Conservation (phyloP, 257 asterid species). For the Solanum microdontum region DNA sequence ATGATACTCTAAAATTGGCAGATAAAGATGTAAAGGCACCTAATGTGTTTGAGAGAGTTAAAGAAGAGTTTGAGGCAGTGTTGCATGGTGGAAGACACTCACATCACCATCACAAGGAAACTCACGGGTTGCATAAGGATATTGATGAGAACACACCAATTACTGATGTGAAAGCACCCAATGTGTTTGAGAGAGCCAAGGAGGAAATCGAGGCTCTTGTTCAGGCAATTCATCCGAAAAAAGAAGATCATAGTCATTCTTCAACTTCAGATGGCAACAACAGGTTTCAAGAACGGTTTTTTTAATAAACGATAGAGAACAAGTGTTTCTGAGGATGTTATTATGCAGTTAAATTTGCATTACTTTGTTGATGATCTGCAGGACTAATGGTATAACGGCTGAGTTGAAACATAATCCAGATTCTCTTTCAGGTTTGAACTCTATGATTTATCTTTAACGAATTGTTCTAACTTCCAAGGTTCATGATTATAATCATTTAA, state of each 20-base stretch:
- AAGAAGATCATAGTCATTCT: slow-evolving; percentile 17
- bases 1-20: background rate
- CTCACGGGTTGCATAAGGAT: slow-evolving; percentile 57
- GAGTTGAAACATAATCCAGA: slow-evolving; percentile 15
- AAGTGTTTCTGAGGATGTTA: background rate
- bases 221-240: slow-evolving; percentile 46
- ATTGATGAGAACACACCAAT: slow-evolving; percentile 42
- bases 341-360: background rate
- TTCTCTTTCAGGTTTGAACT: slow-evolving; percentile 26
- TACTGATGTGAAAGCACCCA: slow-evolving; percentile 62
- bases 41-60: slow-evolving; percentile 32
- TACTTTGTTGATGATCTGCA: slow-evolving; percentile 11
- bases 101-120: slow-evolving; percentile 42
- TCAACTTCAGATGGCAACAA: background rate
- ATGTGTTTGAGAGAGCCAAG: slow-evolving; percentile 62
- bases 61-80: slow-evolving; percentile 34
- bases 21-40: slow-evolving; percentile 34
- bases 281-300: slow-evolving; percentile 17
- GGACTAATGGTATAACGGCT: slow-evolving; percentile 24
- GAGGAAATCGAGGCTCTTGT: slow-evolving; percentile 78
- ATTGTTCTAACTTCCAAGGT: background rate
- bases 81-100: slow-evolving; percentile 13
- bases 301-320: background rate
- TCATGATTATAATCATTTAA: background rate
- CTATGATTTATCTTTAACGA: background rate